Conservation (phyloP, 1,284 basidiomycete species). For the Moesziomyces parantarcticus region DNA sequence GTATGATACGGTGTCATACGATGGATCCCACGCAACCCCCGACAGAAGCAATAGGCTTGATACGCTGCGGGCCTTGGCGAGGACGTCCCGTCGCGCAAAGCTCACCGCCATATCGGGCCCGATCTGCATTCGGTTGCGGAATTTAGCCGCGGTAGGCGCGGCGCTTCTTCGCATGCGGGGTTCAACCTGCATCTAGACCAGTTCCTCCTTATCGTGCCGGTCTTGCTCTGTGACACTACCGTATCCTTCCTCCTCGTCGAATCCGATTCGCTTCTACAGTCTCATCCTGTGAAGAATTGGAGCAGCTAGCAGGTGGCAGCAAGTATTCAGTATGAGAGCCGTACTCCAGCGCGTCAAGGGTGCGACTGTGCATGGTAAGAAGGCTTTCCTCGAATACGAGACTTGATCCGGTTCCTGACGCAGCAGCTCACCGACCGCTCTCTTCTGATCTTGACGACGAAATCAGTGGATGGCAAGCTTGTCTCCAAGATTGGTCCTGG, state of each 20-base stretch:
- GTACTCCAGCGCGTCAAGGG: constrained; percentile 65
- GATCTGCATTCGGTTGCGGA: background rate
- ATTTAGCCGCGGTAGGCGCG: background rate
- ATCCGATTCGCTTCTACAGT: background rate
- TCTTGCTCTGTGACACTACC: no score
- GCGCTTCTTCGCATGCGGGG: background rate
- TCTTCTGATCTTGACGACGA: background rate
- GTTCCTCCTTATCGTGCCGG: no score
- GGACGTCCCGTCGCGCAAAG: background rate
- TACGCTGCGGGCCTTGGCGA: no score
- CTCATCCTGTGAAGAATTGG: background rate
- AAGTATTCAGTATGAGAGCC: constrained; percentile 60
- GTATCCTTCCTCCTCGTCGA: background rate
- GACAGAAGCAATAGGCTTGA: no score
- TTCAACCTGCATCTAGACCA: background rate
- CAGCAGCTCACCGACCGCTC: background rate
- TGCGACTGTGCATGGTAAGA: constrained; percentile 61
- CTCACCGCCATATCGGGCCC: no score
- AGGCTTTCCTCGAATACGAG: no score
- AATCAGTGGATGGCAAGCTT: constrained; percentile 57
- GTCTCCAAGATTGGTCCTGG: constrained; percentile 64
- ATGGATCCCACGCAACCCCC: no score
- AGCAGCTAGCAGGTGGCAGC: no score
- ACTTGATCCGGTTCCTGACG: no score
- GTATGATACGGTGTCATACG: no score